Evolutionary conservation across 2,329 filamentous ascomycete genomes (phyloP).

Genomic region (Pseudogymnoascus sp.): DNA sequence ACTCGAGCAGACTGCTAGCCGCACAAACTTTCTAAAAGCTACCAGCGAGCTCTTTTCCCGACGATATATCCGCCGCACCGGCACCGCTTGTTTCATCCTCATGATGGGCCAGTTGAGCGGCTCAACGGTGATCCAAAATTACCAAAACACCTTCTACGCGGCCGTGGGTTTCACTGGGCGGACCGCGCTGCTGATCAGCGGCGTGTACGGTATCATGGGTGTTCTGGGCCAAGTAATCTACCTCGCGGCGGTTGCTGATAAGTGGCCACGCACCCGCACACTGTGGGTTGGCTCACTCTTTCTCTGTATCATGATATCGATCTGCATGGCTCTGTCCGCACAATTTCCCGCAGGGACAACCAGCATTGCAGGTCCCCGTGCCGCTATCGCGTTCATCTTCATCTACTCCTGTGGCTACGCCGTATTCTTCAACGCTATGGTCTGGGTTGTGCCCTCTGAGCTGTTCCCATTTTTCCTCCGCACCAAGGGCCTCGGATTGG

Average conservation of each 20-base stretch:
- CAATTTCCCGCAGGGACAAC: conserved; percentile 14
- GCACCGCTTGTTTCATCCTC: conserved; percentile 28
- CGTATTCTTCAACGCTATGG: conserved; percentile 31
- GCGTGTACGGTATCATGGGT: conserved; percentile 31
- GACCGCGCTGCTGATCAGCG: conserved; percentile 28
- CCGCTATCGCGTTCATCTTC: conserved; percentile 31
- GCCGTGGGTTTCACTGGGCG: conserved; percentile 28
- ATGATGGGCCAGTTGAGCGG: conserved; percentile 29
- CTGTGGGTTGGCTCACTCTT: conserved; percentile 20
- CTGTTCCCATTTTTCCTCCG: conserved; percentile 28
- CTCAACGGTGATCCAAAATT: conserved; percentile 31
- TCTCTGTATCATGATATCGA: conserved; percentile 16
- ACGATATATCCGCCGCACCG: conserved; percentile 26
- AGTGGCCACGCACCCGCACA: conserved; percentile 27
- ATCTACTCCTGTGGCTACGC: conserved; percentile 30
- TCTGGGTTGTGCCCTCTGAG: conserved; percentile 29
- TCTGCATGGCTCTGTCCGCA: conserved; percentile 21
- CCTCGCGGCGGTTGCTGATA: conserved; percentile 27
- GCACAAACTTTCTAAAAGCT: conserved; percentile 16
- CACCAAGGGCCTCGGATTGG: conserved; percentile 26
- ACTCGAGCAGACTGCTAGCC: conserved; percentile 21
- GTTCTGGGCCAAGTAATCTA: conserved; percentile 29
- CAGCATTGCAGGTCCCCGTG: conserved; percentile 21
- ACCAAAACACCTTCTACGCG: conserved; percentile 30
- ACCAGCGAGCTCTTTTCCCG: conserved; percentile 21